These are phyloP conservation scores for Kwoniella bestiolae DNA, from an alignment of 768 basidiomycete genomes.

Conservation along the genomic window DNA sequence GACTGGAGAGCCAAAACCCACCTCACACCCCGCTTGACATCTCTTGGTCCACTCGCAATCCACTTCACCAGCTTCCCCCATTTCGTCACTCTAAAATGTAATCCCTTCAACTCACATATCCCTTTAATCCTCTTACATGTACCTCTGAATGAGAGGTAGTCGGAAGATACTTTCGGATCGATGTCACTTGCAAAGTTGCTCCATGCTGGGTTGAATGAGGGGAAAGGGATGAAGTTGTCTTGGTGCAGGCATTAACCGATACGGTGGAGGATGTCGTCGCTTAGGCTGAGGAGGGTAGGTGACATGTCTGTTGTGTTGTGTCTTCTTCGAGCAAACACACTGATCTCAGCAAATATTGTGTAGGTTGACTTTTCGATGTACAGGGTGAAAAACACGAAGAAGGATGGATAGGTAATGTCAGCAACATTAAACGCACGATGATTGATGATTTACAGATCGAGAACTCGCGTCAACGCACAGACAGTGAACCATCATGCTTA, in stretches of 20 bases:
- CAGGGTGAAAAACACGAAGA: too few relatives aligned
- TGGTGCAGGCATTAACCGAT: conserved; percentile 10
- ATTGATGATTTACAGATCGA: too few relatives aligned
- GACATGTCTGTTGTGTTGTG: not conserved
- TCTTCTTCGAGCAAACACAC: too few relatives aligned
- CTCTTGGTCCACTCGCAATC: not conserved
- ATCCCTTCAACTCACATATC: not conserved
- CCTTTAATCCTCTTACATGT: not conserved
- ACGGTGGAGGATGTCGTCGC: conserved; percentile 7
- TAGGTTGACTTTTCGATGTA: too few relatives aligned
- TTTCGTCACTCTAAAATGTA: not conserved
- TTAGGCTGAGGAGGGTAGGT: not conserved
- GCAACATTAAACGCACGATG: too few relatives aligned
- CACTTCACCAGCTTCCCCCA: not conserved
- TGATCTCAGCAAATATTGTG: too few relatives aligned
- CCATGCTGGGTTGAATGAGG: conserved; percentile 16
- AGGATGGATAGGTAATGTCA: too few relatives aligned
- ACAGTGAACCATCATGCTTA: too few relatives aligned
- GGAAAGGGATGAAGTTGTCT: conserved; percentile 9
- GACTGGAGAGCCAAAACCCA: conserved; percentile 2
- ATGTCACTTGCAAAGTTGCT: conserved; percentile 9
- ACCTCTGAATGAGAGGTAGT: conserved; percentile 12
- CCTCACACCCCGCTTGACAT: conserved; percentile 3
- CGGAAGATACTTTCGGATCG: not conserved
- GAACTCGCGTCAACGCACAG: too few relatives aligned